Evolutionary conservation across 306 rosid genomes (phyloP).

Genomic region (Macrotyloma uniflorum): DNA sequence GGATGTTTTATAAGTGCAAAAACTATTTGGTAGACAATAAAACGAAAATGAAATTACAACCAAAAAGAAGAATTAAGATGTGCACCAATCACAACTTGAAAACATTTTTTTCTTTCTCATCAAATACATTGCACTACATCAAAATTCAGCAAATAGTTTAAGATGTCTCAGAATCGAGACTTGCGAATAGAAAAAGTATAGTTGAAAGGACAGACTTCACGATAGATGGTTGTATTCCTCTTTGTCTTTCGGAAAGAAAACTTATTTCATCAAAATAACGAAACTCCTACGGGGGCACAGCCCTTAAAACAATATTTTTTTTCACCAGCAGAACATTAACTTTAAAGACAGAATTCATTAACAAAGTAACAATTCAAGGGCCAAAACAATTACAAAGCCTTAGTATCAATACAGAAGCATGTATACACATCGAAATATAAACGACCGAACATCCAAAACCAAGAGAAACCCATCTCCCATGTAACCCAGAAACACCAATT

Average conservation of each 20-base stretch:
- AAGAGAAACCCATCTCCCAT: slow-evolving; percentile 13
- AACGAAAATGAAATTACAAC: not conserved
- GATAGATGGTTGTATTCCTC: not conserved
- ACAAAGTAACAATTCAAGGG: slow-evolving; percentile 17
- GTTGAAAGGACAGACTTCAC: too few relatives aligned
- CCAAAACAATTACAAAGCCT: not conserved
- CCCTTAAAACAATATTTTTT: slow-evolving; percentile 1
- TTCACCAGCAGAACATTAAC: not conserved
- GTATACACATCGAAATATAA: not conserved
- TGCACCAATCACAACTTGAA: slow-evolving; percentile 2
- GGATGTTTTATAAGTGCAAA: not conserved
- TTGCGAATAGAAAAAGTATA: too few relatives aligned
- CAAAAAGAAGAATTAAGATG: not conserved
- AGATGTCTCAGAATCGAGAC: too few relatives aligned
- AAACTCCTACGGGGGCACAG: not conserved
- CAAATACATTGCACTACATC: slow-evolving; percentile 8
- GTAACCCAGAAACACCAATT: not conserved
- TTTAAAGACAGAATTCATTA: not conserved
- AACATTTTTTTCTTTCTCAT: not conserved
- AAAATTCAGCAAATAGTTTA: not conserved
- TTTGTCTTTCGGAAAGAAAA: not conserved
- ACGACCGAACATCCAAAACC: slow-evolving; percentile 3
- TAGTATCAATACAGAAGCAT: not conserved
- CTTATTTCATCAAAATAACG: not conserved
- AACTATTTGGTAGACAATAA: not conserved